Conservation (phyloP, 306 rosid genomes). For the Lotus japonicus region DNA sequence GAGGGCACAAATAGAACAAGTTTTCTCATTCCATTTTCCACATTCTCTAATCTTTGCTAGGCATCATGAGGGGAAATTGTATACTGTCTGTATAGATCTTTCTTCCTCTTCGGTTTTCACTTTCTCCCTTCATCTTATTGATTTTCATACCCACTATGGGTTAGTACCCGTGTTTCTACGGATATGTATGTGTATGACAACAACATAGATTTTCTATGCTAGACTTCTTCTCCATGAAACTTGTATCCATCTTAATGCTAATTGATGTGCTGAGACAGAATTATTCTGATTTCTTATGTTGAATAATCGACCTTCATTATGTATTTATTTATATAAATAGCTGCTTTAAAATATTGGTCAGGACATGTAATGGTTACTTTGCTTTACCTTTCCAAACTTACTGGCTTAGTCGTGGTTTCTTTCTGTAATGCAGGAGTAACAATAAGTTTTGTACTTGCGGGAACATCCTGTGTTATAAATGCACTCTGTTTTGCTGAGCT, state of each 20-base stretch:
- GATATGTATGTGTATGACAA: too few relatives aligned
- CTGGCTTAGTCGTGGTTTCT: constrained; percentile 17
- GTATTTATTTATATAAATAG: not conserved
- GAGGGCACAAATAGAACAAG: too few relatives aligned
- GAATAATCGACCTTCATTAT: not conserved
- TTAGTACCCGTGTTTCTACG: too few relatives aligned
- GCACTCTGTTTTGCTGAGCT: constrained; percentile 95
- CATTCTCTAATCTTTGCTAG: too few relatives aligned
- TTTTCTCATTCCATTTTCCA: too few relatives aligned
- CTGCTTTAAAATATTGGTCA: not conserved
- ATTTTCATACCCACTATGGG: not conserved
- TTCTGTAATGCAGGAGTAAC: constrained; percentile 73
- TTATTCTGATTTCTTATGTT: not conserved
- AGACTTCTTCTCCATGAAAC: not conserved
- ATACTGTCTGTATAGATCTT: too few relatives aligned
- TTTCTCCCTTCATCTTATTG: not conserved
- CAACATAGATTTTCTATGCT: not conserved
- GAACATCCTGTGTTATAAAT: constrained; percentile 80
- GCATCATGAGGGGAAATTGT: too few relatives aligned
- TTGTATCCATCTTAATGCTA: not conserved
- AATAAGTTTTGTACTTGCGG: constrained; percentile 73
- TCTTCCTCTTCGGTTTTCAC: too few relatives aligned
- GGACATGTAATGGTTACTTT: not conserved
- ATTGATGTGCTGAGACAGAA: not conserved
- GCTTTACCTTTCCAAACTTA: not conserved